A percentile compares a stretch with the other conserved stretches of the same genome.
Conservation (phyloP, 2,329 filamentous ascomycete genomes). For the Ophioceras dolichostomum region DNA sequence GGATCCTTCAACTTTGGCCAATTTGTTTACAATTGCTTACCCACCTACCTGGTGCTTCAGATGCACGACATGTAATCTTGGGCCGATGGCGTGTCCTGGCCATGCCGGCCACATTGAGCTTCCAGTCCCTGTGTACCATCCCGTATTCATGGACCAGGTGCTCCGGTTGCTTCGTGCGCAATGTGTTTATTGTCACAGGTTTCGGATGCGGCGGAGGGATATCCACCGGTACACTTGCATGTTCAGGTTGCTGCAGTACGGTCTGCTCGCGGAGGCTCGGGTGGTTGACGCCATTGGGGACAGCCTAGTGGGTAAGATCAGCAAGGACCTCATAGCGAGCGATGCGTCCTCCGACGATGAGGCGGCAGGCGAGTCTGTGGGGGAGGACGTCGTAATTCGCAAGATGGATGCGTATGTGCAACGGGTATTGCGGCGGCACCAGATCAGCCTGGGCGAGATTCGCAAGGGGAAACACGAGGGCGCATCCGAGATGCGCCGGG, state of each 20-base stretch:
- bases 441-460: slow-evolving; percentile 31
- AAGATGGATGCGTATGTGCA: slow-evolving; percentile 58
- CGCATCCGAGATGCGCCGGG: slow-evolving; percentile 62
- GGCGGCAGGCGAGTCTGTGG: slow-evolving; percentile 48
- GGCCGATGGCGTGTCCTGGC: slow-evolving; percentile 71
- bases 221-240: slow-evolving; percentile 75
- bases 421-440: slow-evolving; percentile 52
- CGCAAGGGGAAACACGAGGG: slow-evolving; percentile 69
- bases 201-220: slow-evolving; percentile 66
- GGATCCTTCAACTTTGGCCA: no score
- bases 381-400: slow-evolving; percentile 38
- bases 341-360: no score
- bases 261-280: slow-evolving; percentile 59
- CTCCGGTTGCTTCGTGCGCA: slow-evolving; percentile 74
- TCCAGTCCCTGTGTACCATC: slow-evolving; percentile 86
- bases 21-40: no score
- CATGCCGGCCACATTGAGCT: slow-evolving; percentile 94
- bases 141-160: slow-evolving; percentile 90
- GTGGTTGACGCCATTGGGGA: slow-evolving; percentile 41
- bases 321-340: no score
- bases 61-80: slow-evolving; percentile 86
- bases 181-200: slow-evolving; percentile 81
- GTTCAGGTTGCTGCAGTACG: slow-evolving; percentile 73
- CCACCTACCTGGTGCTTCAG: no score
- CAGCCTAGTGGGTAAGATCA: slow-evolving; percentile 29